Base-by-base conservation (phyloP, 176 grass and related monocot genomes). In the Musa troglodytarum region DNA sequence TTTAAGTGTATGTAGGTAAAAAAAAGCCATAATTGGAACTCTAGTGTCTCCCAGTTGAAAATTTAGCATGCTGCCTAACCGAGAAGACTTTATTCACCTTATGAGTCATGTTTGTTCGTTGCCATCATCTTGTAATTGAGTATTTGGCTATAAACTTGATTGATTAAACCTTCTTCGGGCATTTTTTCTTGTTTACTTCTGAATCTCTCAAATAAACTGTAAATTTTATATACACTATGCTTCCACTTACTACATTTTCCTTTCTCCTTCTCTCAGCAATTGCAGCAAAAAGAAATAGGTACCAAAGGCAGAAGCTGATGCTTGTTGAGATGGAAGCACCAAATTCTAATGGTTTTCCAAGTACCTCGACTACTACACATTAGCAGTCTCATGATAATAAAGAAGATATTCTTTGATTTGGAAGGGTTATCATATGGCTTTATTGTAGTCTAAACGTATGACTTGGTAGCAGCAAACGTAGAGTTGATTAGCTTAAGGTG, bases 301-400 rank as follows among this genome's bases (percentile, higher is more conserved):
- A 94, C 52, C 95, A 94, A 43, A 87, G 95, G 72, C 89, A 88
- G 1, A 99, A 99, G 52, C 80, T 99, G 69, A 99, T 99, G 90
- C 86, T 93, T 52, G 77, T 92, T 52, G 95, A 99, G 73, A 91
- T 99, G 88, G 95, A 99, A 74, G 85, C 87, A 65, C 84, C 93
- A 80, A 79, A 28, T 74, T 74, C 88, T 2, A 92, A 89, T 34
- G 86, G 86, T 74, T 83, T 91, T 73, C 82, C 71, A 26, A 55
- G 52, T 19, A n/a, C 66, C 29, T 69, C 66, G 22, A 1, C 7
- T 8, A 1, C 7, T 8, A 63, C n/a, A 22, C 20, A 20, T 63
- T 24, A 63, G 20, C 20, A 0, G 58, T 62, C 17, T 8, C 3
- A 1, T 20, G 19, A 62, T 19, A 22, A 62, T 8, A 54, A 10